Evolutionary conservation across 495 filamentous ascomycete genomes (phyloP), one percentile per base, ranked within the genome.

Genomic region (Penicillium paxilli): DNA sequence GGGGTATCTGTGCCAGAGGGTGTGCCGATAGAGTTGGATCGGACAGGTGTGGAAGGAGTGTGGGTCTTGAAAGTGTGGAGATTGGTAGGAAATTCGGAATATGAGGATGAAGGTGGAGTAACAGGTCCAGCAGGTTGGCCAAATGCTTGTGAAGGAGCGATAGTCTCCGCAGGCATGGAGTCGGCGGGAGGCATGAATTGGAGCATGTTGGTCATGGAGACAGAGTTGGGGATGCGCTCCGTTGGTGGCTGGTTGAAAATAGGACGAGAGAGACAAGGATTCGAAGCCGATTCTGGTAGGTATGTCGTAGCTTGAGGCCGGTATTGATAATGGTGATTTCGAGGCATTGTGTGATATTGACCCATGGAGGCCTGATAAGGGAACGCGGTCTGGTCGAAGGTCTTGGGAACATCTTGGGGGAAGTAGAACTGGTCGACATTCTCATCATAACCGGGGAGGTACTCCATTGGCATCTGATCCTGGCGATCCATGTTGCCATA

Each of bases 361-460:
- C 62, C 59, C 69, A 78, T 72, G 4, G 60, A 57, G 0, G 68
- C 63, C 33, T 69, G 75, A 41, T 71, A 78, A 20, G 66, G 67
- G 14, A 76, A 68, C 1, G 49, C 47, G 7, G 59, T 50, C 12
- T 66, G 66, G 2, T 76, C 72, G 44, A 69, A 75, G 2, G 67
- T 64, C 57, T 78, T 78, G 22, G 70, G 65, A 14, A 72, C 60
- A 26, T 76, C 73, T 20, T 71, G 62, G 8, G 66, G 66, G 19
- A 76, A 65, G 68, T 72, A 76, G 26, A 75, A 69, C 50, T 72
- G 73, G 20, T 76, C 75, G n/a, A 70, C 65, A 30, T 69, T 72
- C 21, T 78, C 75, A 23, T 76, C 72, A 41, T 78, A 78, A 16
- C 66, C 71, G 2, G 73, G 64, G 2, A 76, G 56, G 54, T 76